These are phyloP conservation scores for Pycnococcus provasolii DNA, from an alignment of 139 green algal species.

Conservation along the genomic window DNA sequence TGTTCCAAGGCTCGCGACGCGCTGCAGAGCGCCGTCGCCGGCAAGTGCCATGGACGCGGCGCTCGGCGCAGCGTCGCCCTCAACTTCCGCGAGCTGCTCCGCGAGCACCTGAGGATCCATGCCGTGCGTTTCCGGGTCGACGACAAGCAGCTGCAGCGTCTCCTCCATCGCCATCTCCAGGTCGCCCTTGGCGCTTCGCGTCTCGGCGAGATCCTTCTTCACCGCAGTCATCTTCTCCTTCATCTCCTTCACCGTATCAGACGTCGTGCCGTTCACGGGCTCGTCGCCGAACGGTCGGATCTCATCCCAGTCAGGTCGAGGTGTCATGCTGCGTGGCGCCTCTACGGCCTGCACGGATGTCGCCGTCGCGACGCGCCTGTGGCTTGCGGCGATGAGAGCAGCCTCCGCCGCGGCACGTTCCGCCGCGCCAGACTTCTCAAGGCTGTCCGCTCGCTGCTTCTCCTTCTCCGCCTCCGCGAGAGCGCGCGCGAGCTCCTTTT, in stretches of 20 bases:
- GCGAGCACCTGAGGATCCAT: too few species aligned
- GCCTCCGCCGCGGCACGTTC: neutral
- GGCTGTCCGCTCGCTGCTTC: neutral
- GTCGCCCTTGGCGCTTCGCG: conserved; percentile 24
- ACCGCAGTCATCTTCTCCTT: neutral
- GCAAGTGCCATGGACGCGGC: too few species aligned
- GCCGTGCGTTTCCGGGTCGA: too few species aligned
- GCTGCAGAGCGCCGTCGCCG: too few species aligned
- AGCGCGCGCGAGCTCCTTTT: neutral
- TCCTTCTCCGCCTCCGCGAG: conserved; percentile 6
- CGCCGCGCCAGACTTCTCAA: neutral
- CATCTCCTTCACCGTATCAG: too few species aligned
- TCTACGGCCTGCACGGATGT: neutral
- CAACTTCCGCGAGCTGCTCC: too few species aligned
- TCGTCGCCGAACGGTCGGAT: neutral
- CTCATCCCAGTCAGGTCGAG: neutral
- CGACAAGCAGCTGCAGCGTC: too few species aligned
- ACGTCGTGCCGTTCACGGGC: neutral
- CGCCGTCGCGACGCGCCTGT: neutral
- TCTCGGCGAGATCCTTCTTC: too few species aligned
- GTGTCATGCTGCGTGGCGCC: neutral
- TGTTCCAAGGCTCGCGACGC: too few species aligned
- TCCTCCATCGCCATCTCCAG: conserved; percentile 33
- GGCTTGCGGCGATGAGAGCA: neutral
- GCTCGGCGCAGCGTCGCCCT: too few species aligned